Percentiles rank a stretch among this genome's conserved stretches.
phyloP scores from a whole-genome alignment of 306 rosid genomes.

The Pachyrhizus erosus region DNA sequence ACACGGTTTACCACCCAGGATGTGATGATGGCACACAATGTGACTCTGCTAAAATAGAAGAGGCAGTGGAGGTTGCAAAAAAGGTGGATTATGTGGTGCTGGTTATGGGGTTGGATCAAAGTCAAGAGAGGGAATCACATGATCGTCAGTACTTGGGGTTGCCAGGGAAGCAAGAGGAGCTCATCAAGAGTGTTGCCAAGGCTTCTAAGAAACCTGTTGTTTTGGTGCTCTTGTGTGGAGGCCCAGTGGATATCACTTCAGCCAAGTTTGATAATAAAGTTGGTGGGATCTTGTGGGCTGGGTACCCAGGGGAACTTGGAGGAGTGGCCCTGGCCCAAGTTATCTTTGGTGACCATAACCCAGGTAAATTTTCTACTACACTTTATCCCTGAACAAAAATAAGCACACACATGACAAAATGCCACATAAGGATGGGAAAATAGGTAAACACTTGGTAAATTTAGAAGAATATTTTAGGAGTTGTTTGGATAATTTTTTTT shows the following conservation, averaged over 20 bases:
- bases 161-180: constrained; percentile 75
- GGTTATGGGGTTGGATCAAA: constrained; percentile 87
- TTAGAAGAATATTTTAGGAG: too few relatives aligned
- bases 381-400: not conserved
- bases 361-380: constrained; percentile 57
- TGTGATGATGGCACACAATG: constrained; percentile 61
- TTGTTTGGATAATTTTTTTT: too few relatives aligned
- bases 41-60: constrained; percentile 46
- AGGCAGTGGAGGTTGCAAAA: constrained; percentile 63
- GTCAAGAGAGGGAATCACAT: constrained; percentile 69
- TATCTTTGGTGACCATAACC: constrained; percentile 90
- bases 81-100: constrained; percentile 73
- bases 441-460: not conserved
- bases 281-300: constrained; percentile 95
- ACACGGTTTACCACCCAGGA: constrained; percentile 60
- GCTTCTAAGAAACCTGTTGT: constrained; percentile 73
- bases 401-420: too few relatives aligned
- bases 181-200: constrained; percentile 65
- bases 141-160: constrained; percentile 67
- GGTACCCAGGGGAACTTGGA: constrained; percentile 93
- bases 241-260: constrained; percentile 78
- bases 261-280: constrained; percentile 64
- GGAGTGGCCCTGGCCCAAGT: constrained; percentile 80
- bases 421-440: not conserved
- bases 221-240: constrained; percentile 80